Evolutionary conservation across 2,329 filamentous ascomycete species (phyloP).

Genomic region (Diaporthe nobilis): DNA sequence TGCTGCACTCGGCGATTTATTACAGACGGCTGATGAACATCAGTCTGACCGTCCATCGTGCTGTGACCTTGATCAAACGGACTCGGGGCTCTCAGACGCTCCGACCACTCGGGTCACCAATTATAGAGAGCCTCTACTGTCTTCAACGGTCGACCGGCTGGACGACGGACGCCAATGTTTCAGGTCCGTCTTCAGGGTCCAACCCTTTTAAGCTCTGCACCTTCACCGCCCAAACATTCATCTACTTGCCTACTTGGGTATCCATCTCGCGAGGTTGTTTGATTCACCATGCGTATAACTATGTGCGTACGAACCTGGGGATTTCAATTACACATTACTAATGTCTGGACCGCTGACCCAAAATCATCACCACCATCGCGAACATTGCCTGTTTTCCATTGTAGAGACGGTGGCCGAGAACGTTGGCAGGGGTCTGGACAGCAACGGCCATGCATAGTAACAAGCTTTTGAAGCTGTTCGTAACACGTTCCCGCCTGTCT

Average conservation of each 20-base stretch:
- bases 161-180: slow-evolving; percentile 13
- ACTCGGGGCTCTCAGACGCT: slow-evolving; percentile 25
- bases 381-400: neutral
- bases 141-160: slow-evolving; percentile 9
- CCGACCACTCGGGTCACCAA: slow-evolving; percentile 17
- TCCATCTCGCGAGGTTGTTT: neutral
- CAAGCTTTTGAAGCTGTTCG: neutral
- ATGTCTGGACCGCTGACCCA: no score
- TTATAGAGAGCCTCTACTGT: neutral
- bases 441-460: neutral
- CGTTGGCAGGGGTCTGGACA: neutral
- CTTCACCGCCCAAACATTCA: slow-evolving; percentile 3
- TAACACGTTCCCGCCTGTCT: neutral
- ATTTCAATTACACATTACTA: no score
- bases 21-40: neutral
- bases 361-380: neutral
- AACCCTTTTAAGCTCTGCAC: slow-evolving; percentile 1
- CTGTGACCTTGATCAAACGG: slow-evolving; percentile 6
- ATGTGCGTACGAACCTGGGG: neutral
- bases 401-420: neutral
- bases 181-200: slow-evolving; percentile 16
- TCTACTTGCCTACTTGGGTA: slow-evolving; percentile 19
- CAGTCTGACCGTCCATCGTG: neutral
- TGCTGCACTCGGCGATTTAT: slow-evolving; percentile 1
- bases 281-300: neutral